Conservation (phyloP, 2,329 filamentous ascomycete species). For the Huntiella abstrusa region DNA sequence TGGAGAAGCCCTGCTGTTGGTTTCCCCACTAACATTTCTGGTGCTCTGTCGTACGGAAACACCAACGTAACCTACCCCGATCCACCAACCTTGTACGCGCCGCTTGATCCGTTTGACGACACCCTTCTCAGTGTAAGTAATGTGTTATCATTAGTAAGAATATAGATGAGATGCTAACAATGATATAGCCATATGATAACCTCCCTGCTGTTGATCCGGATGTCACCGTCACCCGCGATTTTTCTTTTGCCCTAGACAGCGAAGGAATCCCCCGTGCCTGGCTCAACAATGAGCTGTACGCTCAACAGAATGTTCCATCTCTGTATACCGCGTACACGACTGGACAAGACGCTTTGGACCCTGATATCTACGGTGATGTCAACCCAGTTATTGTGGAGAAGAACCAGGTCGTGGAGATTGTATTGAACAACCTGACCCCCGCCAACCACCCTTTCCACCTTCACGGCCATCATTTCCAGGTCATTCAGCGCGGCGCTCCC, state of each 20-base stretch:
- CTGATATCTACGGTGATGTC: constrained; percentile 24
- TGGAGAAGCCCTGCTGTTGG: constrained; percentile 12
- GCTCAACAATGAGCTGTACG: constrained; percentile 29
- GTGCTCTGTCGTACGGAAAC: constrained; percentile 23
- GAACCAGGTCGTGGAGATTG: constrained; percentile 25
- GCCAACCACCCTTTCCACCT: constrained; percentile 34
- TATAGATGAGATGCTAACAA: neutral
- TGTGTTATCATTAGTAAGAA: neutral
- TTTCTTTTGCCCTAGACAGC: constrained; percentile 38
- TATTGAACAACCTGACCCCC: constrained; percentile 32
- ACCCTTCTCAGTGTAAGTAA: constrained; percentile 33
- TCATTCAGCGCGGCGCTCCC: constrained; percentile 19
- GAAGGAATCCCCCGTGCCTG: constrained; percentile 38
- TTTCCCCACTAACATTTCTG: constrained; percentile 25
- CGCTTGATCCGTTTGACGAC: constrained; percentile 56
- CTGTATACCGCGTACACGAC: constrained; percentile 51
- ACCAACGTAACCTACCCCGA: constrained; percentile 13
- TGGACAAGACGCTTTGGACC: constrained; percentile 25
- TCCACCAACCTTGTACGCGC: constrained; percentile 23
- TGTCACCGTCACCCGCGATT: constrained; percentile 17
- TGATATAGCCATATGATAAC: constrained; percentile 40
- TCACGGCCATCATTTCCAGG: constrained; percentile 36
- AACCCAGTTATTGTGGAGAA: constrained; percentile 23
- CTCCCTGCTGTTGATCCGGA: constrained; percentile 18
- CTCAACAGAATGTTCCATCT: constrained; percentile 48